Evolutionary conservation across 768 basidiomycete genomes (phyloP).

Genomic region (Leccinum rimulosum): DNA sequence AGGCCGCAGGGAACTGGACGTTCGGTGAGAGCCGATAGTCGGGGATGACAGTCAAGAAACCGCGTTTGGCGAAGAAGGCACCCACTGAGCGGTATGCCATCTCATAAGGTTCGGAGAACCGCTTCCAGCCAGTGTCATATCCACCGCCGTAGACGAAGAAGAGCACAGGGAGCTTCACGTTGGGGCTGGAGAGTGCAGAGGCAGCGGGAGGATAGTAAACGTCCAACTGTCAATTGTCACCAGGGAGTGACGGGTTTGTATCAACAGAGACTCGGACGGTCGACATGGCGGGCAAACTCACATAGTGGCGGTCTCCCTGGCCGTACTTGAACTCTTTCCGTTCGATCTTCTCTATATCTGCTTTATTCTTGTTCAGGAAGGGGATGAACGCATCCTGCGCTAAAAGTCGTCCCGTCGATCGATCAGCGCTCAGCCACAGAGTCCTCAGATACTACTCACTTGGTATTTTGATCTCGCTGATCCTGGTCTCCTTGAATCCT

Average conservation of each 20-base stretch:
- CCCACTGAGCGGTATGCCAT: conserved; percentile 57
- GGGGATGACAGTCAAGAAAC: conserved; percentile 62
- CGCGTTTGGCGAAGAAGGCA: conserved; percentile 57
- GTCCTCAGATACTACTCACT: conserved; percentile 29
- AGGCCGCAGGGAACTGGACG: conserved; percentile 52
- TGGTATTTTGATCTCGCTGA: conserved; percentile 31
- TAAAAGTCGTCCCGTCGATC: conserved; percentile 20
- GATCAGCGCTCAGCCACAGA: conserved; percentile 1
- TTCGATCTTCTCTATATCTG: conserved; percentile 46
- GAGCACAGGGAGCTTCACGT: conserved; percentile 44
- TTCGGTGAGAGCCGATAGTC: conserved; percentile 66
- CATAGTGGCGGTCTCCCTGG: conserved; percentile 38
- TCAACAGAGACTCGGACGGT: neutral
- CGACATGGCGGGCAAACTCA: conserved; percentile 1
- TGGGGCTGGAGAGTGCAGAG: conserved; percentile 20
- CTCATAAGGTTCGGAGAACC: conserved; percentile 43
- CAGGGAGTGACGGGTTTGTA: neutral
- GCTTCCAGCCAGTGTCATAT: conserved; percentile 51
- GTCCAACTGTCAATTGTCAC: conserved; percentile 48
- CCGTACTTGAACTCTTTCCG: conserved; percentile 59
- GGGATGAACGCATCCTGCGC: conserved; percentile 50
- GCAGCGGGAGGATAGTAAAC: conserved; percentile 55
- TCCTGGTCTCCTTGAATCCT: conserved; percentile 28
- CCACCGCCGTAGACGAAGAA: conserved; percentile 71
- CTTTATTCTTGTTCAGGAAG: conserved; percentile 45